Conservation (phyloP, 331 rosid species). For the Rosa hybrid region DNA sequence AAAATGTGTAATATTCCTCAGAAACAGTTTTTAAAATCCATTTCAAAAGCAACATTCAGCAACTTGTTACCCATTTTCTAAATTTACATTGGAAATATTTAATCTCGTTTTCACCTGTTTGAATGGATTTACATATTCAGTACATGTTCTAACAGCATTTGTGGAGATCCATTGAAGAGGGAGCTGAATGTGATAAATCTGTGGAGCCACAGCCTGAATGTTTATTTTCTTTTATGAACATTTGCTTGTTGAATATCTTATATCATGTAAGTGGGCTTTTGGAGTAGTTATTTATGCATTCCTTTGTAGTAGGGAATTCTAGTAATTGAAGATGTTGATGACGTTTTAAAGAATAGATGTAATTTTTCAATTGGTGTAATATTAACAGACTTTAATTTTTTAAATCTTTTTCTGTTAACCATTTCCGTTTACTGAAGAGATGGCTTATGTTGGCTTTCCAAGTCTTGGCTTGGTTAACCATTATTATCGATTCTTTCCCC, state of each 20-base stretch:
- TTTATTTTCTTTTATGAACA: not conserved
- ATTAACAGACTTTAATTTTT: not conserved
- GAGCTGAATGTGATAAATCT: not conserved
- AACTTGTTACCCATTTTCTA: not conserved
- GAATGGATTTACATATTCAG: not conserved
- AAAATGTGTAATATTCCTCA: not conserved
- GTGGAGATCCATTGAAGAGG: constrained; percentile 2
- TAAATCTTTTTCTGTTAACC: too few relatives aligned
- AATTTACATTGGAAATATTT: not conserved
- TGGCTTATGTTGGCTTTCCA: not conserved
- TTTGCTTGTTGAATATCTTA: not conserved
- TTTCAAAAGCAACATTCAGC: not conserved
- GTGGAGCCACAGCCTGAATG: not conserved
- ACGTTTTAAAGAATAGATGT: not conserved
- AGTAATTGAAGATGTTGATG: not conserved
- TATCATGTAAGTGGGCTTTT: not conserved
- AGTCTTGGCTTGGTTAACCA: not conserved
- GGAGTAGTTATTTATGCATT: not conserved
- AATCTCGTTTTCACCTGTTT: not conserved
- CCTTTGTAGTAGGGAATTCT: not conserved
- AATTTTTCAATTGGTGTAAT: not conserved
- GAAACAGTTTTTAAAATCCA: not conserved
- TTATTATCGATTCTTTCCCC: not conserved
- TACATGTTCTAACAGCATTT: constrained; percentile 1
- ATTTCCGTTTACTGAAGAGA: not conserved